Percentiles rank a stretch among this genome's conserved stretches.
phyloP scores from a whole-genome alignment of 2,329 filamentous ascomycete genomes.

The Fusarium brevicatenulatum region DNA sequence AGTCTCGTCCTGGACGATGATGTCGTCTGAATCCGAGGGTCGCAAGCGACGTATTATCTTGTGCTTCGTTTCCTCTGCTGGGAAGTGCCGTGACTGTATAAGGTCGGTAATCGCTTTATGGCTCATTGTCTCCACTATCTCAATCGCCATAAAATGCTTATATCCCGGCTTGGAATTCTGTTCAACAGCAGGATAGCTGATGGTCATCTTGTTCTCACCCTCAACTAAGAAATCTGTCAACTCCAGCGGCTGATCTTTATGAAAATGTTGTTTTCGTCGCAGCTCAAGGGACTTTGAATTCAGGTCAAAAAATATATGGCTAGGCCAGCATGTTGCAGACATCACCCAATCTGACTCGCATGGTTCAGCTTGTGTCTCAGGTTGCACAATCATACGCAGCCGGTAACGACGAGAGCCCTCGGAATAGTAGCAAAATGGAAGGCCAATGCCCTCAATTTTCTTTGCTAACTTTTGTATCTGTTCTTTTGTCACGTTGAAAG shows the following conservation, averaged over 20 bases:
- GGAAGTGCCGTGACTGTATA: constrained; percentile 51
- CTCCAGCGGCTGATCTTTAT: constrained; percentile 80
- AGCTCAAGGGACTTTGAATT: constrained; percentile 69
- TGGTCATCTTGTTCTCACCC: constrained; percentile 70
- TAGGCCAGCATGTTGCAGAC: constrained; percentile 76
- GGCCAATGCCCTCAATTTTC: constrained; percentile 40
- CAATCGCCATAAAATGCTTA: constrained; percentile 73
- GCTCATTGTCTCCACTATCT: constrained; percentile 69
- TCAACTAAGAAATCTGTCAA: constrained; percentile 68
- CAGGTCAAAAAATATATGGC: constrained; percentile 73
- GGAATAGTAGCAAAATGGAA: constrained; percentile 54
- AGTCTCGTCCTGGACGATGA: constrained; percentile 66
- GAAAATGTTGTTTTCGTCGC: constrained; percentile 76
- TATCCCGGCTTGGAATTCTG: constrained; percentile 40
- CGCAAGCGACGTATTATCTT: constrained; percentile 65
- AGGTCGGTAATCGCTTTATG: constrained; percentile 56
- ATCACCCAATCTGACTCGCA: constrained; percentile 69
- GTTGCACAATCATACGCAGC: constrained; percentile 68
- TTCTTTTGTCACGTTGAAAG: constrained; percentile 57
- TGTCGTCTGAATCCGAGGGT: constrained; percentile 61
- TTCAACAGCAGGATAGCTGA: constrained; percentile 54
- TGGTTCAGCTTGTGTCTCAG: constrained; percentile 32
- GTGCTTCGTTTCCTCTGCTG: constrained; percentile 61
- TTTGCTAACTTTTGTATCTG: constrained; percentile 51
- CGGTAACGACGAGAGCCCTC: constrained; percentile 72